phyloP scores from a whole-genome alignment of 768 basidiomycete species.

The Suillus plorans region DNA sequence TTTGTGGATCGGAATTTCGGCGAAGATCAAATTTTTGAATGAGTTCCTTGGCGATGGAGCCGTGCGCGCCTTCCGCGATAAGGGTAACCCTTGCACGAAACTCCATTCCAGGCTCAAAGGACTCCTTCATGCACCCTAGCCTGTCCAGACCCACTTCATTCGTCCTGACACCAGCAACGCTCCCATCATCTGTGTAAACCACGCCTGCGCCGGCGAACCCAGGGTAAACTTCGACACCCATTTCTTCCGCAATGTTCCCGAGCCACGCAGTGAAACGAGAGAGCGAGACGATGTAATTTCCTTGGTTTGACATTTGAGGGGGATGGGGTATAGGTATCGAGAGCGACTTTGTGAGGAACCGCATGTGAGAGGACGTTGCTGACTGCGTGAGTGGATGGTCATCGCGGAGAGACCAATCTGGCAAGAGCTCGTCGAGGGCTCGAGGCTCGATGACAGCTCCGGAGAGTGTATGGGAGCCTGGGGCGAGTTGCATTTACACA shows the following conservation, averaged over 20 bases:
- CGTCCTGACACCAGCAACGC: constrained; percentile 71
- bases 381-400: constrained; percentile 81
- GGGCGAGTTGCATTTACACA: constrained; percentile 1
- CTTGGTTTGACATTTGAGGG: constrained; percentile 93
- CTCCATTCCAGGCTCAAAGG: constrained; percentile 95
- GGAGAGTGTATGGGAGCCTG: constrained; percentile 92
- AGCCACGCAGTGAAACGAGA: constrained; percentile 91
- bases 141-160: constrained; percentile 93
- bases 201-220: constrained; percentile 93
- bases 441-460: constrained; percentile 94
- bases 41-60: constrained; percentile 80
- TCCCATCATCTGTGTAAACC: constrained; percentile 58
- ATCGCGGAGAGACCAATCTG: constrained; percentile 67
- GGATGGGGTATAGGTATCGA: constrained; percentile 91
- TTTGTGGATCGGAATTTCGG: constrained; percentile 74
- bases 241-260: constrained; percentile 75
- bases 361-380: constrained; percentile 80
- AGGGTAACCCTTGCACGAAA: constrained; percentile 91
- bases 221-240: constrained; percentile 94
- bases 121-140: constrained; percentile 71
- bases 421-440: constrained; percentile 88
- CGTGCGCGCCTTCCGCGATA: constrained; percentile 94
- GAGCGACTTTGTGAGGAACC: constrained; percentile 68
- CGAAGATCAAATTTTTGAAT: constrained; percentile 75
- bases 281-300: constrained; percentile 91